These are phyloP conservation scores for Coleophoma cylindrospora DNA, from an alignment of 2,329 filamentous ascomycete species.

Conservation along the genomic window DNA sequence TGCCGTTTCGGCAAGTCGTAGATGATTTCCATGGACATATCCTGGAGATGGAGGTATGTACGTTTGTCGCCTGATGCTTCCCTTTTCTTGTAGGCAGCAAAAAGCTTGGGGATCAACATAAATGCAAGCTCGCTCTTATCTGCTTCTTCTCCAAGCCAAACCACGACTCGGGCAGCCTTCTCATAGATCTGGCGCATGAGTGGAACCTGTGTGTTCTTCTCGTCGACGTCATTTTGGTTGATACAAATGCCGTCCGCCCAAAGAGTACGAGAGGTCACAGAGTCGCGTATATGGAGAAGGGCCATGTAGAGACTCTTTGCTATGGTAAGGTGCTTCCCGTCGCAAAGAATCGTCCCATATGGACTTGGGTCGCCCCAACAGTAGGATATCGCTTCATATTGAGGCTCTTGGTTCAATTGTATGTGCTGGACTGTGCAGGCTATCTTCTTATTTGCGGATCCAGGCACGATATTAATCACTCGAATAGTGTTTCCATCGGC, in stretches of 20 bases:
- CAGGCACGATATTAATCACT: neutral
- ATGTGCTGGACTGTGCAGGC: neutral
- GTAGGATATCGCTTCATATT: constrained; percentile 27
- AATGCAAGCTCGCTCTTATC: neutral
- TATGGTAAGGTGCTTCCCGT: neutral
- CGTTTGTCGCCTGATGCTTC: neutral
- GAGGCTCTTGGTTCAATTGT: neutral
- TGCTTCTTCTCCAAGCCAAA: constrained; percentile 5
- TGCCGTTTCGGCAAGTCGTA: constrained; percentile 1
- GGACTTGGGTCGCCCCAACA: constrained; percentile 23
- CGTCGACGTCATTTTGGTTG: constrained; percentile 1
- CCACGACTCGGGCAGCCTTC: constrained; percentile 3
- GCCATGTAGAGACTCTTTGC: constrained; percentile 5
- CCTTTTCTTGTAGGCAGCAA: neutral
- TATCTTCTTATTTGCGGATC: constrained; percentile 38
- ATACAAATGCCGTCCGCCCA: constrained; percentile 5
- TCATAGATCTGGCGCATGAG: constrained; percentile 5
- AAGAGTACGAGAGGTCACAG: neutral
- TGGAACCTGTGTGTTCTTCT: constrained; percentile 2
- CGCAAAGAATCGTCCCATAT: neutral
- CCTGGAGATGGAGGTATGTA: neutral
- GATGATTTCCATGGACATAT: constrained; percentile 1
- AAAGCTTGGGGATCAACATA: neutral
- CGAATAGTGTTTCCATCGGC: neutral
- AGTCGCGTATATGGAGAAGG: neutral